Evolutionary conservation across 495 filamentous ascomycete species (phyloP), one percentile per base, ranked within the genome.

Genomic region (Lentithecium fluviatile): DNA sequence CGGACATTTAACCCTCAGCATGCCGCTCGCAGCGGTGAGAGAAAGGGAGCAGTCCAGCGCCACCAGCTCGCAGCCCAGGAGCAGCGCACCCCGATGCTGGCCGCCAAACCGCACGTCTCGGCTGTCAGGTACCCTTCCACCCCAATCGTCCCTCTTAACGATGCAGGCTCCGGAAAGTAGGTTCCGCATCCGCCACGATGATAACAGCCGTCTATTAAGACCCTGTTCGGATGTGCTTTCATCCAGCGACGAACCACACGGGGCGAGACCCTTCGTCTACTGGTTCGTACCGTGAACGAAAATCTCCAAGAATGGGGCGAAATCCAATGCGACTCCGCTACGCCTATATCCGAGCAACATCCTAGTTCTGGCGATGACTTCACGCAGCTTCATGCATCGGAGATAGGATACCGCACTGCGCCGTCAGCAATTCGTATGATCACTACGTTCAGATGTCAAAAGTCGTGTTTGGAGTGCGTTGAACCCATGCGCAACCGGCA

Each of bases 151-250:
- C 29, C 29, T 32, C 47, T 52, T 49, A 29, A 60, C 56, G 26
- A 20, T 51, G 13, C 43, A 48, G 10, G 52, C 32, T 26, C 56
- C 62, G 62, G 62, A 65, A 56, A 51, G 36, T 10, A 60, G 56
- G 50, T 55, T 65, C 62, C 62, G 62, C 62, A 51, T 49, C 56
- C 56, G 36, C 52, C 62, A 21, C 50, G 62, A 56, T 47, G 51
- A 65, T 65, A 58, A 56, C 1, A 64, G 56, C 38, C 42, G 48
- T 49, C 6, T 60, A 49, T 46, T 60, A 64, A 64, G 61, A 21
- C 56, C 56, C 6, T 60, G 56, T 46, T 60, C 58, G 58, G 61
- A 26, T 6, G 48, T 49, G 48, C 42, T 64, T 53, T 64, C 61
- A 47, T 46, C 56, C 62, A 56, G 38, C 62, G 47, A 49, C 47